These are phyloP conservation scores for Cairneyella variabilis DNA, from an alignment of 495 filamentous ascomycete species.

Conservation along the genomic window DNA sequence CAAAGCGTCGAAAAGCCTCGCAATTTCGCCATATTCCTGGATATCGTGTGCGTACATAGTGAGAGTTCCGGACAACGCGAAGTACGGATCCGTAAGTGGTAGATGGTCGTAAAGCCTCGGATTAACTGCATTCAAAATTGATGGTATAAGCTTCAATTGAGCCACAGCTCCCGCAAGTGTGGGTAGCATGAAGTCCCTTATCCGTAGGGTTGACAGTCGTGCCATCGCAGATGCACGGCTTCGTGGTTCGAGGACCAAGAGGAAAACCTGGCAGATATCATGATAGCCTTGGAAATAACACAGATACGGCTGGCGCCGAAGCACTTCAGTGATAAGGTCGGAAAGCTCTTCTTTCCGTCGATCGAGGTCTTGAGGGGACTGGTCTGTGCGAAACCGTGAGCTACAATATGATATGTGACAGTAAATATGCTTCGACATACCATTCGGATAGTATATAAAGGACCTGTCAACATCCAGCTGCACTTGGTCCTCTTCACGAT, in stretches of 20 bases:
- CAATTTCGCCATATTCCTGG: constrained; percentile 79
- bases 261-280: constrained; percentile 95
- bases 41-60: constrained; percentile 97
- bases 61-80: constrained; percentile 83
- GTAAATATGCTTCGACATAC: constrained; percentile 41
- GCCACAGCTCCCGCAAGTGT: constrained; percentile 74
- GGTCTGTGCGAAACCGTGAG: constrained; percentile 28
- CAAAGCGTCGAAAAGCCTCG: constrained; percentile 86
- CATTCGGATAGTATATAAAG: constrained; percentile 93
- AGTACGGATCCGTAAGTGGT: constrained; percentile 77
- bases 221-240: constrained; percentile 56
- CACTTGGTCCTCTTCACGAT: constrained; percentile 86
- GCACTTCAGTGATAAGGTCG: constrained; percentile 66
- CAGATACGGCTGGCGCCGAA: constrained; percentile 79
- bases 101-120: constrained; percentile 66
- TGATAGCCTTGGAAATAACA: constrained; percentile 99
- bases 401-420: constrained; percentile 16
- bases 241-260: constrained; percentile 70
- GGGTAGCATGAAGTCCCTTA: constrained; percentile 97
- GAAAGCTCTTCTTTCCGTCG: constrained; percentile 68
- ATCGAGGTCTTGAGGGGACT: constrained; percentile 42
- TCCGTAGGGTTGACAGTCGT: constrained; percentile 79
- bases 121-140: constrained; percentile 69
- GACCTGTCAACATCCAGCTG: constrained; percentile 87
- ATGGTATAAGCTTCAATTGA: constrained; percentile 80